phyloP scores from a whole-genome alignment of 2,329 filamentous ascomycete genomes.

The Arachnomyces sp. region DNA sequence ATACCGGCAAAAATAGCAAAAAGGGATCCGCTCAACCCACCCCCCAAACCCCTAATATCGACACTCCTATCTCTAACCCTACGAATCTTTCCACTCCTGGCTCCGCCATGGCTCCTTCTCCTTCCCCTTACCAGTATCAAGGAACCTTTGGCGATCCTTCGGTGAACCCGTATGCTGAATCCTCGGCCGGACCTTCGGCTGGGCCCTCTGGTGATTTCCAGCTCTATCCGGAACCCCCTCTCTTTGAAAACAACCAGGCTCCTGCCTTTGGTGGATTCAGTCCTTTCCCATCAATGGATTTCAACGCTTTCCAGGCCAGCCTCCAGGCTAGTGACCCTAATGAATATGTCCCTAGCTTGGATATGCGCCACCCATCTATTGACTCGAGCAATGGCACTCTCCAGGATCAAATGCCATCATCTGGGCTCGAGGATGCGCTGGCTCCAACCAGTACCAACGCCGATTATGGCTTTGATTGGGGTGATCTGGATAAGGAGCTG shows the following conservation, averaged over 20 bases:
- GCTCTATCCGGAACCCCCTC: conserved; percentile 16
- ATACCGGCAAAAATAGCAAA: conserved; percentile 61
- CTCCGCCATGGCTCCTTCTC: conserved; percentile 22
- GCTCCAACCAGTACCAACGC: conserved; percentile 15
- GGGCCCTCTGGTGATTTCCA: conserved; percentile 17
- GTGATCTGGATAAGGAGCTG: conserved; percentile 14
- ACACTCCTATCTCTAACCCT: conserved; percentile 52
- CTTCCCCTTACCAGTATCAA: conserved; percentile 17
- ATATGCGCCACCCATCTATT: conserved; percentile 20
- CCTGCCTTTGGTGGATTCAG: conserved; percentile 15
- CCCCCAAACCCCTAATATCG: conserved; percentile 54
- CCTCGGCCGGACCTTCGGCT: conserved; percentile 1
- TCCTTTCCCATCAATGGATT: conserved; percentile 16
- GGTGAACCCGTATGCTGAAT: conserved; percentile 7
- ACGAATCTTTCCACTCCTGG: conserved; percentile 46
- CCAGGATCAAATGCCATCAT: conserved; percentile 16
- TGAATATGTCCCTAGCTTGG: conserved; percentile 18
- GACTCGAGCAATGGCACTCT: conserved; percentile 15
- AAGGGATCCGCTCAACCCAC: conserved; percentile 39
- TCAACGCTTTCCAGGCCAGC: conserved; percentile 21
- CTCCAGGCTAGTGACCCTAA: conserved; percentile 22
- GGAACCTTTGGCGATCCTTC: conserved; percentile 21
- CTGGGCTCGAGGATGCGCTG: conserved; percentile 7
- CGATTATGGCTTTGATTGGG: conserved; percentile 20
- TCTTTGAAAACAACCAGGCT: conserved; percentile 10